phyloP scores from a whole-genome alignment of 805 yeast species.

The Cyberlindnera samutprakarnensis region DNA sequence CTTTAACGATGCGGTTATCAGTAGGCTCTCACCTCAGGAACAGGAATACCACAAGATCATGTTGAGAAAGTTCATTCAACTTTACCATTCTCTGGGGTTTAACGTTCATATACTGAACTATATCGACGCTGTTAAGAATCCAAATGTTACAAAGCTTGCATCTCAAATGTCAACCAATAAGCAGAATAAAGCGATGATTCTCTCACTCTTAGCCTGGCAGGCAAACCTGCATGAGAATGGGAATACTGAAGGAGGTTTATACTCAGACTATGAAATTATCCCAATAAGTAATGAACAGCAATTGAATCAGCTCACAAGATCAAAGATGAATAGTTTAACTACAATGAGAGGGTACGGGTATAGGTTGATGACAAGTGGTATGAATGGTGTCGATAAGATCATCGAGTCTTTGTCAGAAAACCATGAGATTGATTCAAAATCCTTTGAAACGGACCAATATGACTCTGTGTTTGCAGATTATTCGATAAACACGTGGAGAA shows the following conservation, averaged over 20 bases:
- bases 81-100: conserved; percentile 15
- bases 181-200: too few species aligned
- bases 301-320: background rate
- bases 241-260: conserved; percentile 6
- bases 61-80: conserved; percentile 11
- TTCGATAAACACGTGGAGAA: conserved; percentile 8
- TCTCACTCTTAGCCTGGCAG: conserved; percentile 17
- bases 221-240: conserved; percentile 1
- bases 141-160: too few species aligned
- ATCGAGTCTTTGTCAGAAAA: conserved; percentile 6
- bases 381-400: conserved; percentile 3
- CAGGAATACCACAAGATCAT: conserved; percentile 12
- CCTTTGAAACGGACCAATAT: conserved; percentile 5
- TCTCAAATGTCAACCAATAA: too few species aligned
- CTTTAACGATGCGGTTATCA: conserved; percentile 15
- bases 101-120: conserved; percentile 11
- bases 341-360: conserved; percentile 9
- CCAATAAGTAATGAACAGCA: conserved; percentile 3
- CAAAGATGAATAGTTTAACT: conserved; percentile 2
- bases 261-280: conserved; percentile 12
- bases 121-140: conserved; percentile 13
- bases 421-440: conserved; percentile 9
- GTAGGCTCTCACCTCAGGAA: conserved; percentile 11
- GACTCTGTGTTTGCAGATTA: conserved; percentile 14
- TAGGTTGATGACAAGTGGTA: conserved; percentile 9